Evolutionary conservation across 805 yeast genomes (phyloP).

Genomic region (Millerozyma acaciae): DNA sequence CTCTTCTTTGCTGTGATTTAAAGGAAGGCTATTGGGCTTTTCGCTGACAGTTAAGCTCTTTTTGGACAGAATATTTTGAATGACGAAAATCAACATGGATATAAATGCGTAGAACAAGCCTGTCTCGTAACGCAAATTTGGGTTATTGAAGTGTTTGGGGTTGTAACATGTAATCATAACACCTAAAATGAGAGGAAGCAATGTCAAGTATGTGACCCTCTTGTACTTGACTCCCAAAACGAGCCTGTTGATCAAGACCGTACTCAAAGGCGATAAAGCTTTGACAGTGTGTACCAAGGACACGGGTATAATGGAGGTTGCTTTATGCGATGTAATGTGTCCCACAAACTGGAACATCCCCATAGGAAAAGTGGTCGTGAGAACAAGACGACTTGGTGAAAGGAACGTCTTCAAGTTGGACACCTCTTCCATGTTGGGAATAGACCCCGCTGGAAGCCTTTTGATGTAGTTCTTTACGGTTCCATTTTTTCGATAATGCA

Average conservation of each 20-base stretch:
- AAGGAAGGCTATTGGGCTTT: slow-evolving; percentile 18
- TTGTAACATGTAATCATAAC: slow-evolving; percentile 74
- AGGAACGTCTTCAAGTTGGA: slow-evolving; percentile 39
- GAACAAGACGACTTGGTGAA: slow-evolving; percentile 49
- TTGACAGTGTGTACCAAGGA: slow-evolving; percentile 92
- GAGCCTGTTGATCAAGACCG: slow-evolving; percentile 73
- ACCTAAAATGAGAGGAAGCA: slow-evolving; percentile 76
- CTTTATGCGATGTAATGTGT: slow-evolving; percentile 85
- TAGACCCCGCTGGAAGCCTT: slow-evolving; percentile 45
- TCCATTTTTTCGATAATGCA: slow-evolving; percentile 4
- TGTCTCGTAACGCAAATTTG: slow-evolving; percentile 19
- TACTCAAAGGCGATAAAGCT: slow-evolving; percentile 84
- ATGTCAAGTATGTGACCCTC: slow-evolving; percentile 66
- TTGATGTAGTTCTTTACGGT: slow-evolving; percentile 20
- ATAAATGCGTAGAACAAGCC: slow-evolving; percentile 51
- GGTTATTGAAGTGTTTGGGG: slow-evolving; percentile 30
- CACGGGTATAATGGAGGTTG: slow-evolving; percentile 92
- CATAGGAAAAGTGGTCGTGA: slow-evolving; percentile 82
- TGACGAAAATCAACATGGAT: slow-evolving; percentile 66
- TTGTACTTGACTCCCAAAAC: slow-evolving; percentile 57
- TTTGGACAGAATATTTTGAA: slow-evolving; percentile 80
- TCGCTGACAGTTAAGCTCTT: slow-evolving; percentile 53
- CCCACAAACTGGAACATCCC: slow-evolving; percentile 92
- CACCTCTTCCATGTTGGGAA: slow-evolving; percentile 34
- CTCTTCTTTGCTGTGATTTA: slow-evolving; percentile 10